phyloP scores from a whole-genome alignment of 306 rosid species.

The Sicyos baderoa region DNA sequence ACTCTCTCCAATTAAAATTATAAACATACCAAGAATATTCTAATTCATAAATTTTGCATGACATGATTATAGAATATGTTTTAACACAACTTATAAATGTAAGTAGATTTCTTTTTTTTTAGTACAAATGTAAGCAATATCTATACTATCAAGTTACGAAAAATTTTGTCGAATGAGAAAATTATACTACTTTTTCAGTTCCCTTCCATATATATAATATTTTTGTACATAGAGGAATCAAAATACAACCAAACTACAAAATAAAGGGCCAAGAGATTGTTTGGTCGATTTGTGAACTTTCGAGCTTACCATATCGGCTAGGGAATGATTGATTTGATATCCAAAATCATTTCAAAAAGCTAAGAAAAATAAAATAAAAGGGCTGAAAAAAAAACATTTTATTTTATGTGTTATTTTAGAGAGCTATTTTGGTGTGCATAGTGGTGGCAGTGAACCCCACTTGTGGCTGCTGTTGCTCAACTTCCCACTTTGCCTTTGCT shows the following conservation, averaged over 20 bases:
- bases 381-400: not conserved
- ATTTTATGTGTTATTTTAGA: conserved; percentile 21
- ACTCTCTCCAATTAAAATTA: too few species aligned
- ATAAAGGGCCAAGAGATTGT: not conserved
- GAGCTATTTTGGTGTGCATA: conserved; percentile 40
- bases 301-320: conserved; percentile 26
- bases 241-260: conserved; percentile 4
- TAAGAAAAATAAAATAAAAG: not conserved
- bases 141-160: too few species aligned
- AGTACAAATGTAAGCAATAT: too few species aligned
- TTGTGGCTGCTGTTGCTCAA: conserved; percentile 21
- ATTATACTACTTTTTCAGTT: conserved; percentile 21
- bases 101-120: too few species aligned
- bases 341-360: conserved; percentile 31
- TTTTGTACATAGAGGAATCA: conserved; percentile 25
- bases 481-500: too few species aligned
- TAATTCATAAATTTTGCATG: too few species aligned
- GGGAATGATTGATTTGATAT: conserved; percentile 29
- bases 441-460: conserved; percentile 42
- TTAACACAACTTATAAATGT: too few species aligned
- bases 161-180: too few species aligned
- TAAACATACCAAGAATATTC: too few species aligned
- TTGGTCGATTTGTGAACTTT: not conserved
- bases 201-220: conserved; percentile 23
- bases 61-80: too few species aligned